Evolutionary conservation across 768 basidiomycete species (phyloP).

Genomic region (Tulasnella sp.): DNA sequence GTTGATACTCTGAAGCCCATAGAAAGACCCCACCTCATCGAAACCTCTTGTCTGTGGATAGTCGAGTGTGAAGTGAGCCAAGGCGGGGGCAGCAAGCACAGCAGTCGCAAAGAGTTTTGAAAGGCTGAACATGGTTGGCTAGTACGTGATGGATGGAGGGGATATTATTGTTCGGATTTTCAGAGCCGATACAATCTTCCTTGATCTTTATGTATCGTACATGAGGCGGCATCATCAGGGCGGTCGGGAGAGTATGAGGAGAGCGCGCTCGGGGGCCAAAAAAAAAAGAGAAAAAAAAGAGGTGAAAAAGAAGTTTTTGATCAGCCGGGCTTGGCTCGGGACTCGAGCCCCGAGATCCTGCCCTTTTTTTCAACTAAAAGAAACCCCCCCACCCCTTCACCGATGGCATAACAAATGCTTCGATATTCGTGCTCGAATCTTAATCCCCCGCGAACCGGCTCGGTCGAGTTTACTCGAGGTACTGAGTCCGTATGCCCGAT

Average conservation of each 20-base stretch:
- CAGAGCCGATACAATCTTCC: too few relatives aligned
- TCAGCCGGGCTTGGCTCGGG: background rate
- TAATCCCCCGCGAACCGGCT: too few relatives aligned
- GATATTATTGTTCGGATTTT: background rate
- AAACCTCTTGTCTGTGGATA: conserved; percentile 73
- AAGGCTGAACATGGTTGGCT: conserved; percentile 1
- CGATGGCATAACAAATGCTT: too few relatives aligned
- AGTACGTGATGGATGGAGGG: background rate
- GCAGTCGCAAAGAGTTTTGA: background rate
- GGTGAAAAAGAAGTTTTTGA: background rate
- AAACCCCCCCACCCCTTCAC: too few relatives aligned
- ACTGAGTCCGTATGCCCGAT: too few relatives aligned
- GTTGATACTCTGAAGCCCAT: too few relatives aligned
- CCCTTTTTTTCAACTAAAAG: too few relatives aligned
- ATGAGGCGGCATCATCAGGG: too few relatives aligned
- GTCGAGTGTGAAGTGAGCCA: conserved; percentile 71
- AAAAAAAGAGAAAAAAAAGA: background rate
- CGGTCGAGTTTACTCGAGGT: too few relatives aligned
- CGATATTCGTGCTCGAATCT: too few relatives aligned
- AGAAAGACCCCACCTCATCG: conserved; percentile 30
- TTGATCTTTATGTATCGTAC: too few relatives aligned
- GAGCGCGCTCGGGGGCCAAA: background rate
- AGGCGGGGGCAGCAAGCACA: conserved; percentile 32
- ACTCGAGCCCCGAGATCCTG: background rate
- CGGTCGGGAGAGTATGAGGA: background rate